These are phyloP conservation scores for Pythium folliculosum DNA, from an alignment of 352 stramenopile genomes.

Conservation along the genomic window DNA sequence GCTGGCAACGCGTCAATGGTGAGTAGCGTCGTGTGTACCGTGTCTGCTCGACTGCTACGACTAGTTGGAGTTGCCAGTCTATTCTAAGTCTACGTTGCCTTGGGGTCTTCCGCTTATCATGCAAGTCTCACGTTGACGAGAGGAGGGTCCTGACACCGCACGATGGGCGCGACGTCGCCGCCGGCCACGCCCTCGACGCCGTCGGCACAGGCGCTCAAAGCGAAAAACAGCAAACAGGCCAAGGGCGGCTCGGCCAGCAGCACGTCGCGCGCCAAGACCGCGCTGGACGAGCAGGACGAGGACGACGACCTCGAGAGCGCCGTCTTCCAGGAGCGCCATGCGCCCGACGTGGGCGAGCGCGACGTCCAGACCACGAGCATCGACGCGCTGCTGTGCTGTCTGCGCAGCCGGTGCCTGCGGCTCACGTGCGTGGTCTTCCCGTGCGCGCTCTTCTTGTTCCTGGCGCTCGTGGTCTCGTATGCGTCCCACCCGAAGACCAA, in stretches of 20 bases:
- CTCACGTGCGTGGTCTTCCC: slow-evolving; percentile 58
- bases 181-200: slow-evolving; percentile 10
- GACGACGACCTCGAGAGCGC: slow-evolving; percentile 48
- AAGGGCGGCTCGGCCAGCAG: slow-evolving; percentile 9
- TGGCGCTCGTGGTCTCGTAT: slow-evolving; percentile 42
- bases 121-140: background rate
- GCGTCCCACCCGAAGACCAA: slow-evolving; percentile 31
- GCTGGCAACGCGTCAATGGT: background rate
- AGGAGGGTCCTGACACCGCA: background rate
- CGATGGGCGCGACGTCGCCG: slow-evolving; percentile 4
- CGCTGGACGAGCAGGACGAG: slow-evolving; percentile 30
- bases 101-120: background rate
- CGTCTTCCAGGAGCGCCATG: slow-evolving; percentile 64
- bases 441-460: slow-evolving; percentile 52
- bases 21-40: background rate
- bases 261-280: slow-evolving; percentile 13
- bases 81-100: background rate
- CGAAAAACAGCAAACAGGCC: background rate
- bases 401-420: slow-evolving; percentile 60
- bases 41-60: too few relatives aligned
- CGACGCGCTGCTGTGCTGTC: slow-evolving; percentile 59
- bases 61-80: background rate
- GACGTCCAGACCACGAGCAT: slow-evolving; percentile 40
- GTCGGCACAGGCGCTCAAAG: background rate
- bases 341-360: slow-evolving; percentile 18